Percentiles rank a stretch among this genome's conserved stretches.
Conservation (phyloP, 768 basidiomycete genomes). For the Macrocybe gigantea region DNA sequence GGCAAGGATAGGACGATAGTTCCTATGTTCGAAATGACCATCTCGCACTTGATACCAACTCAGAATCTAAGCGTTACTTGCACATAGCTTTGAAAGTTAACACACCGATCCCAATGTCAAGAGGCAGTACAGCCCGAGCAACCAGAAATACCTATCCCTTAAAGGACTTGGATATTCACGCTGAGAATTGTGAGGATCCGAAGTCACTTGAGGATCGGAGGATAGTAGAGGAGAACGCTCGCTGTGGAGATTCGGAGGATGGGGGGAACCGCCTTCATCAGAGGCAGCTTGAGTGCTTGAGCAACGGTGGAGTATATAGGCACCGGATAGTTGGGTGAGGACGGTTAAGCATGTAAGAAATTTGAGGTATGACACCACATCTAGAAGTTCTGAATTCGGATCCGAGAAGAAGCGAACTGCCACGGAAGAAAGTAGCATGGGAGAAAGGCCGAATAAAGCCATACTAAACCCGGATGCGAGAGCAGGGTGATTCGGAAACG, state of each 20-base stretch:
- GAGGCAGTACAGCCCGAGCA: slow-evolving; percentile 44
- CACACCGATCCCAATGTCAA: slow-evolving; percentile 67
- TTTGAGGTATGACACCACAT: slow-evolving; percentile 41
- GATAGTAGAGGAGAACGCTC: slow-evolving; percentile 27
- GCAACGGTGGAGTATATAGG: slow-evolving; percentile 30
- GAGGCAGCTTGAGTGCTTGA: neutral
- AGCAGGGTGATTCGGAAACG: slow-evolving; percentile 61
- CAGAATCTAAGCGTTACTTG: neutral
- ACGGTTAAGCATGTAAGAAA: slow-evolving; percentile 55
- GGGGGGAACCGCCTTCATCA: neutral
- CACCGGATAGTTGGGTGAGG: slow-evolving; percentile 48
- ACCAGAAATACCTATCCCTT: slow-evolving; percentile 57
- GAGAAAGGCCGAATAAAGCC: slow-evolving; percentile 79
- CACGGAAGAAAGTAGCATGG: slow-evolving; percentile 61
- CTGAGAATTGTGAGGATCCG: too few species aligned
- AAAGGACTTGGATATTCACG: slow-evolving; percentile 34
- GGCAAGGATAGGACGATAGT: slow-evolving; percentile 67
- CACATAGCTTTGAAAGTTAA: slow-evolving; percentile 8
- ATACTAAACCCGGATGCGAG: slow-evolving; percentile 61
- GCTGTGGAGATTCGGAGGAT: too few species aligned
- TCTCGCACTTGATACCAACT: slow-evolving; percentile 49
- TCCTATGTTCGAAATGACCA: slow-evolving; percentile 81
- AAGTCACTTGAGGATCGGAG: too few species aligned
- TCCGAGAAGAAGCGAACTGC: slow-evolving; percentile 59
- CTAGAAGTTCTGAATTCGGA: slow-evolving; percentile 32